Base-by-base conservation (phyloP, 495 filamentous ascomycete genomes). In the Mycothermus thermophilus region DNA sequence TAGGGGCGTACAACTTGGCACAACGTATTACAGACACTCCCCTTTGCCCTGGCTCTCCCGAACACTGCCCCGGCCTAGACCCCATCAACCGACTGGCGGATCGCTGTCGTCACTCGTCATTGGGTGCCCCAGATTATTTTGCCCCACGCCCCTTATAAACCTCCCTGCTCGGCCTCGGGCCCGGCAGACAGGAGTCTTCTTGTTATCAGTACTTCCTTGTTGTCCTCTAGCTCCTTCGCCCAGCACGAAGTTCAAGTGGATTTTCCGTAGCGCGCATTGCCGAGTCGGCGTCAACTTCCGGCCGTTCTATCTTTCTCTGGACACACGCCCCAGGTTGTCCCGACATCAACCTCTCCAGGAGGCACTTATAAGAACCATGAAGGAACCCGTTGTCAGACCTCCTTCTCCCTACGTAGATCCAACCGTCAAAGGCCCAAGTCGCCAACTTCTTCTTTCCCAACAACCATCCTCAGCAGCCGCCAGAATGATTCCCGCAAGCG, bases 401-500 rank as follows among this genome's bases (percentile, higher is more conserved):
- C 45, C 55, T 48, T 67, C 65, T 60, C 63, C 63, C 42, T 67
- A 69, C 53, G 54, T 45, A 31, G 55, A 67, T 58, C 63, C 63
- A 25, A 26, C 47, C 27, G 54, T 66, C 37, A 62, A 64, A 55
- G 60, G 64, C 9, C 65, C 64, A 19, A 52, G 54, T 24, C 37
- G 38, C 37, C 29, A 45, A 10, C 30, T 45, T 38, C 34, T 45
- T 18, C 10, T 34, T 2, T 60, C 54, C n/a, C 57, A 60, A 48
- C 54, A 57, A 24, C 54, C 61, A 32, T 40, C 50, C 13, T 43
- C 48, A 47, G 17, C 48, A 47, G 17, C 47, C 41, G 39, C 35
- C 56, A 67, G 62, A 37, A 68, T 86, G 69, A 63, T 80, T 57
- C 30, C 48, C 38, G 72, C 69, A 47, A 76, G 70, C 48, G 85